phyloP scores from a whole-genome alignment of 2,329 filamentous ascomycete species.

The Aspergillus pseudoglaucus region DNA sequence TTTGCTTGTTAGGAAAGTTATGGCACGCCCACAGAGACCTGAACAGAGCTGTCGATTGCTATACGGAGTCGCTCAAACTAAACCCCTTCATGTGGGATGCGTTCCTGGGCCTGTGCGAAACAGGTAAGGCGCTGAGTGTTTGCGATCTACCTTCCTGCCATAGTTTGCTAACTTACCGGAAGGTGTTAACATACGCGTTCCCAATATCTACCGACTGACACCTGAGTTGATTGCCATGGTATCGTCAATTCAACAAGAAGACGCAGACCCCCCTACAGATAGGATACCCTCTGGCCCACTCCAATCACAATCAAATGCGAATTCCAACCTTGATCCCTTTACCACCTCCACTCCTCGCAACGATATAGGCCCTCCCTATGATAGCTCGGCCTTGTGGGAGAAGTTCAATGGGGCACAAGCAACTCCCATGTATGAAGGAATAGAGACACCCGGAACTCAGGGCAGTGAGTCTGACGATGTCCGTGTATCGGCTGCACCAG shows the following conservation, averaged over 20 bases:
- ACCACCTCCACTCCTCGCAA: constrained; percentile 26
- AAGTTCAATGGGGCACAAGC: constrained; percentile 36
- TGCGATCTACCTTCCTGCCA: neutral
- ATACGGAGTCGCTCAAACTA: constrained; percentile 77
- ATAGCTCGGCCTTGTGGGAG: constrained; percentile 43
- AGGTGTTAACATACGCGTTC: constrained; percentile 71
- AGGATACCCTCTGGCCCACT: constrained; percentile 24
- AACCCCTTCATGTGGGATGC: constrained; percentile 99
- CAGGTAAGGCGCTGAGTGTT: constrained; percentile 38
- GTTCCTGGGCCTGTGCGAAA: constrained; percentile 81
- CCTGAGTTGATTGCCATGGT: constrained; percentile 54
- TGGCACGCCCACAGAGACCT: constrained; percentile 74
- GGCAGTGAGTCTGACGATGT: constrained; percentile 38
- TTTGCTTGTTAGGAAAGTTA: constrained; percentile 78
- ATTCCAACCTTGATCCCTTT: constrained; percentile 39
- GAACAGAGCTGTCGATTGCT: constrained; percentile 76
- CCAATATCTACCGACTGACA: constrained; percentile 78
- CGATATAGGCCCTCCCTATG: constrained; percentile 29
- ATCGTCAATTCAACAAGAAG: constrained; percentile 27
- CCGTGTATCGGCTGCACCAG: constrained; percentile 23
- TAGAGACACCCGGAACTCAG: constrained; percentile 58
- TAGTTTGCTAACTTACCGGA: constrained; percentile 19
- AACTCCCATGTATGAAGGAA: constrained; percentile 44
- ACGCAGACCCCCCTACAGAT: constrained; percentile 24
- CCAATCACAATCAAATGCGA: constrained; percentile 32